These are phyloP conservation scores for Saussurea involucrata DNA, from an alignment of 129 eudicot species.

Conservation along the genomic window DNA sequence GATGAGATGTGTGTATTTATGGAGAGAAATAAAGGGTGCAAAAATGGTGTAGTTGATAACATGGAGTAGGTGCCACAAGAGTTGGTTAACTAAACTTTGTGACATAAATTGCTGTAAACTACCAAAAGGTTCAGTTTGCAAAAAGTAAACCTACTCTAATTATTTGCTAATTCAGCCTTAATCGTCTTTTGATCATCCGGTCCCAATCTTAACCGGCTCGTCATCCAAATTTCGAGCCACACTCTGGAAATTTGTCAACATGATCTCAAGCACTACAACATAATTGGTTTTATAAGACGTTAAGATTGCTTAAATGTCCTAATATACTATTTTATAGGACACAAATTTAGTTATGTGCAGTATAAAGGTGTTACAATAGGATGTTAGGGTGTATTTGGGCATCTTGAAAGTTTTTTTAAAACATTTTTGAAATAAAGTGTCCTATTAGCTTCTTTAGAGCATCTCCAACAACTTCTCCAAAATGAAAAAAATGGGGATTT, in stretches of 20 bases:
- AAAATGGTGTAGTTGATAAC: constrained; percentile 26
- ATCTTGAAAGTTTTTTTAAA: no score
- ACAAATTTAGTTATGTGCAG: no score
- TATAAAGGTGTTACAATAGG: not conserved
- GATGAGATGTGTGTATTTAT: constrained; percentile 16
- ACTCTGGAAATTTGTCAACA: not conserved
- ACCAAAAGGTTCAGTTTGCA: not conserved
- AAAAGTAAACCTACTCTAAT: not conserved
- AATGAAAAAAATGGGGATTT: no score
- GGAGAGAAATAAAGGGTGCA: not conserved
- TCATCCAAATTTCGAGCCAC: not conserved
- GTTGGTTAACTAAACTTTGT: not conserved
- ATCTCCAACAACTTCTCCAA: no score
- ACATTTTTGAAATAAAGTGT: no score
- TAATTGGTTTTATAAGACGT: not conserved
- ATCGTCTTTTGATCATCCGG: not conserved
- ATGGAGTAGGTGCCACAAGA: constrained; percentile 28
- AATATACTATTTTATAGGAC: not conserved
- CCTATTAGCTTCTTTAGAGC: not conserved
- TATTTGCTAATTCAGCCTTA: not conserved
- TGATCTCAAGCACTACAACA: not conserved
- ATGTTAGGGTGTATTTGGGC: no score
- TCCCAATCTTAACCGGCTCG: not conserved
- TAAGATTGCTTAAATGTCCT: not conserved
- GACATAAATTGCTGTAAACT: not conserved